Percentiles rank a stretch among this genome's conserved stretches.
phyloP scores from a whole-genome alignment of 1,284 basidiomycete genomes.

The Megacollybia platyphylla region DNA sequence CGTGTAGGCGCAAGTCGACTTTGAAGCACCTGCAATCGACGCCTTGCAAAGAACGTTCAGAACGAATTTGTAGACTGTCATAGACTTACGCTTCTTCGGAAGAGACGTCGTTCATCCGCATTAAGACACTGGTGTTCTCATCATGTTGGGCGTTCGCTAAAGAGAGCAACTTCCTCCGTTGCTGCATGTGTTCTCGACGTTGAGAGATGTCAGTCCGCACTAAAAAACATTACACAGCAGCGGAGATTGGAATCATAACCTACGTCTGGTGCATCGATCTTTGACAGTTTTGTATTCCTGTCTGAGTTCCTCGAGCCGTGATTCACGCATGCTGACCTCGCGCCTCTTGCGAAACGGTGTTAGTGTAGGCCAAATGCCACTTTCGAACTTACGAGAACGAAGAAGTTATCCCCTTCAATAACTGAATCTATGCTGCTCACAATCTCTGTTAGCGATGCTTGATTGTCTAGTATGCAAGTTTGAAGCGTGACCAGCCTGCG shows the following conservation, averaged over 20 bases:
- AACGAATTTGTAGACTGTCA: slow-evolving; percentile 2
- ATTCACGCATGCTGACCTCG: slow-evolving; percentile 48
- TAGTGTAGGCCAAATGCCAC: neutral
- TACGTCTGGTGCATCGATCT: slow-evolving; percentile 32
- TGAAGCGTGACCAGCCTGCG: slow-evolving; percentile 60
- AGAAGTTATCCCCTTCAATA: slow-evolving; percentile 28
- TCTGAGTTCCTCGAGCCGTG: slow-evolving; percentile 33
- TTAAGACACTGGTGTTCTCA: slow-evolving; percentile 20
- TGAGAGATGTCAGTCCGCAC: slow-evolving; percentile 28
- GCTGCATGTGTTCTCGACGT: slow-evolving; percentile 29
- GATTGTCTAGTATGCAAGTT: slow-evolving; percentile 54
- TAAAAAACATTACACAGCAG: slow-evolving; percentile 11
- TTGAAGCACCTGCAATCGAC: slow-evolving; percentile 29
- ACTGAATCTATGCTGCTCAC: slow-evolving; percentile 40
- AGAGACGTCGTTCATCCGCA: slow-evolving; percentile 23
- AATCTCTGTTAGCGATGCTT: slow-evolving; percentile 42
- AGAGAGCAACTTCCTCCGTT: slow-evolving; percentile 34
- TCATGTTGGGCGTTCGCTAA: slow-evolving; percentile 28
- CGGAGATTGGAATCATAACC: slow-evolving; percentile 14
- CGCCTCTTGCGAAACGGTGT: slow-evolving; percentile 29
- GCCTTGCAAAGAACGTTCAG: slow-evolving; percentile 19
- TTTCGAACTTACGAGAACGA: slow-evolving; percentile 28
- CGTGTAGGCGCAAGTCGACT: slow-evolving; percentile 42
- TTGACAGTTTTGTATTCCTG: slow-evolving; percentile 24
- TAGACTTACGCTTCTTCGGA: slow-evolving; percentile 28